phyloP scores from a whole-genome alignment of 345 rosid species.

The Salix koriyanagi region DNA sequence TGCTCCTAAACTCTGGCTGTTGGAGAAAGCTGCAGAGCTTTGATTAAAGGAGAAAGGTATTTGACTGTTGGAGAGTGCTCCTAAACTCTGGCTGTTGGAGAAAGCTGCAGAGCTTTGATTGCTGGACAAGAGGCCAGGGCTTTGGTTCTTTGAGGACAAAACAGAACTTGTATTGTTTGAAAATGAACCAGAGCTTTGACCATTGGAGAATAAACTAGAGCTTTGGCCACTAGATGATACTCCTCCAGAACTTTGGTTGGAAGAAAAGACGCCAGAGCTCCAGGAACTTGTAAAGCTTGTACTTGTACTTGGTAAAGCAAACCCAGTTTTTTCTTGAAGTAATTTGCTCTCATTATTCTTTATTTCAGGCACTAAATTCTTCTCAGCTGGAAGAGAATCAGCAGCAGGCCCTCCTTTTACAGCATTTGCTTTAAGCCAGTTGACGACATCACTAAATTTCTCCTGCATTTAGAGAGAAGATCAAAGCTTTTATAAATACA shows the following conservation, averaged over 20 bases:
- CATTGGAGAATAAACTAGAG: conserved; percentile 5
- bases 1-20: conserved; percentile 9
- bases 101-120: conserved; percentile 11
- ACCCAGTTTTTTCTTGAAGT: conserved; percentile 33
- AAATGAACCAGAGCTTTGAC: conserved; percentile 12
- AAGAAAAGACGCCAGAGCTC: conserved; percentile 32
- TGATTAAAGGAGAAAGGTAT: conserved; percentile 8
- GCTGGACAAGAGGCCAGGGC: background rate
- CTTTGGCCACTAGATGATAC: conserved; percentile 15
- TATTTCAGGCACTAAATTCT: conserved; percentile 37
- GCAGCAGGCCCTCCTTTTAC: conserved; percentile 43
- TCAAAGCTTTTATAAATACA: background rate
- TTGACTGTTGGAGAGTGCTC: conserved; percentile 8
- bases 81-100: conserved; percentile 11
- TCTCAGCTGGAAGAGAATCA: conserved; percentile 40
- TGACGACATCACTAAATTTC: conserved; percentile 79
- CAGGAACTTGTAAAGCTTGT: conserved; percentile 23
- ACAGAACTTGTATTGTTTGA: conserved; percentile 18
- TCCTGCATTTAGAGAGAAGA: conserved; percentile 41
- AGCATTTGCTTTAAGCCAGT: conserved; percentile 74
- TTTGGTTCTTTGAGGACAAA: conserved; percentile 17
- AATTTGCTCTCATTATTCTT: conserved; percentile 37
- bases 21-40: conserved; percentile 11
- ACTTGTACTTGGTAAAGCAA: conserved; percentile 24
- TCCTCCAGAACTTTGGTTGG: conserved; percentile 21